Conservation (phyloP, 108 stramenopile species). For the Pinguiococcus pyrenoidosus region DNA sequence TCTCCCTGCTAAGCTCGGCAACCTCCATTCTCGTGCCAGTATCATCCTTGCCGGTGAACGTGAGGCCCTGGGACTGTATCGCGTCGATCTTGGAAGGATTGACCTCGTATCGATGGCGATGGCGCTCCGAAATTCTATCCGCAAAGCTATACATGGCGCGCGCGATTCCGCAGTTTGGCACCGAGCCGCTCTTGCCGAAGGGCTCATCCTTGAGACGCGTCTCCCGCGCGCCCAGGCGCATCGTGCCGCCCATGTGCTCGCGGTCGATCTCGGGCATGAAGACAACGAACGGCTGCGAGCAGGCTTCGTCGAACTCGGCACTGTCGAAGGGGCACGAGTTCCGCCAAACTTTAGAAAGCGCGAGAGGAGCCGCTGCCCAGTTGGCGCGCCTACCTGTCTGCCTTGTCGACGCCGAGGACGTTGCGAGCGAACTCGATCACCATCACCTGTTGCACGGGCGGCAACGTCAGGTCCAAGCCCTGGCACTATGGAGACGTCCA, state of each 20-base stretch:
- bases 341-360: no score
- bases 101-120: conserved; percentile 97
- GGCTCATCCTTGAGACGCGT: no score
- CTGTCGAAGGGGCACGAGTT: no score
- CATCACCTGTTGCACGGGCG: no score
- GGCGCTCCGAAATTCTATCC: conserved; percentile 68
- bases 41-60: conserved; percentile 85
- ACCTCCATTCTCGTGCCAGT: conserved; percentile 91
- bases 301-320: conserved; percentile 79
- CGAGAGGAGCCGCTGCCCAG: no score
- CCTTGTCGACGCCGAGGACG: conserved; percentile 59
- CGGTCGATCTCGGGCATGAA: conserved; percentile 99
- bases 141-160: no score
- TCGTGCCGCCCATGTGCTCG: conserved; percentile 91
- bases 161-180: no score
- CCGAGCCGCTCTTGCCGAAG: no score
- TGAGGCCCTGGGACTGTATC: conserved; percentile 74
- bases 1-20: conserved; percentile 65
- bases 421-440: conserved; percentile 93
- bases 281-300: conserved; percentile 74
- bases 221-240: conserved; percentile 85
- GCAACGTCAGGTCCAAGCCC: no score
- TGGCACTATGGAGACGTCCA: no score
- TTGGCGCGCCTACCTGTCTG: no score
- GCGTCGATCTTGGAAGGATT: conserved; percentile 83